Conservation (phyloP, 768 basidiomycete genomes). For the Tylopilus sp. region DNA sequence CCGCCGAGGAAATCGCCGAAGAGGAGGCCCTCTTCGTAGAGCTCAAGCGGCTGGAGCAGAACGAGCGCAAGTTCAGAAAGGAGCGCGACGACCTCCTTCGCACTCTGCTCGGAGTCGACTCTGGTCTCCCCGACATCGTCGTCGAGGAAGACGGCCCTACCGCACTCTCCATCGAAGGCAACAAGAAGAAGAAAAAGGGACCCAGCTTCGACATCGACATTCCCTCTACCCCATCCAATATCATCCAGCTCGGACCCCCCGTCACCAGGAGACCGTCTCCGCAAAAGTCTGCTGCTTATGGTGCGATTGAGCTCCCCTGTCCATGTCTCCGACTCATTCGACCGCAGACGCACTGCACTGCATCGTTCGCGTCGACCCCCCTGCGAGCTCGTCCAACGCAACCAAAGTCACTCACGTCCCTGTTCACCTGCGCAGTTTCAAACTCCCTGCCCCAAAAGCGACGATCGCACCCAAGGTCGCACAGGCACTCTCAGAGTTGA, state of each 20-base stretch:
- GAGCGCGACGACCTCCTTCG: constrained; percentile 87
- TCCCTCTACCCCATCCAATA: constrained; percentile 33
- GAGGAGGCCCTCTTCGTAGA: constrained; percentile 95
- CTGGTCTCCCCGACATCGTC: constrained; percentile 71
- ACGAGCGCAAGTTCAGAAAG: constrained; percentile 79
- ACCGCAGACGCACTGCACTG: constrained; percentile 63
- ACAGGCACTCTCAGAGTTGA: constrained; percentile 73
- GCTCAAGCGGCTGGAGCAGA: constrained; percentile 93
- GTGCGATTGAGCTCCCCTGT: constrained; percentile 34
- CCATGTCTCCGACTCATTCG: constrained; percentile 14
- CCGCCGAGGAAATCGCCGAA: constrained; percentile 85
- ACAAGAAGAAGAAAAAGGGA: constrained; percentile 54
- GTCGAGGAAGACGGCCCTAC: constrained; percentile 58
- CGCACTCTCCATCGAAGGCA: constrained; percentile 42
- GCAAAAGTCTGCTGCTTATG: constrained; percentile 57
- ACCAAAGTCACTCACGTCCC: constrained; percentile 77
- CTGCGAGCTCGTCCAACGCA: constrained; percentile 37
- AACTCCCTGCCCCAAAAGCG: constrained; percentile 76
- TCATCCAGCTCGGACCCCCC: constrained; percentile 38
- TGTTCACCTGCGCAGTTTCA: constrained; percentile 83
- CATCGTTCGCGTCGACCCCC: constrained; percentile 65
- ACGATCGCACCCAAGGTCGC: constrained; percentile 72
- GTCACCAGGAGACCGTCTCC: constrained; percentile 39
- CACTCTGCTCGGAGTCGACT: constrained; percentile 81
- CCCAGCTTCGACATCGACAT: constrained; percentile 30